phyloP scores from a whole-genome alignment of 192 early-diverging fungal genomes.

The Phycomyces blakesleeanus region DNA sequence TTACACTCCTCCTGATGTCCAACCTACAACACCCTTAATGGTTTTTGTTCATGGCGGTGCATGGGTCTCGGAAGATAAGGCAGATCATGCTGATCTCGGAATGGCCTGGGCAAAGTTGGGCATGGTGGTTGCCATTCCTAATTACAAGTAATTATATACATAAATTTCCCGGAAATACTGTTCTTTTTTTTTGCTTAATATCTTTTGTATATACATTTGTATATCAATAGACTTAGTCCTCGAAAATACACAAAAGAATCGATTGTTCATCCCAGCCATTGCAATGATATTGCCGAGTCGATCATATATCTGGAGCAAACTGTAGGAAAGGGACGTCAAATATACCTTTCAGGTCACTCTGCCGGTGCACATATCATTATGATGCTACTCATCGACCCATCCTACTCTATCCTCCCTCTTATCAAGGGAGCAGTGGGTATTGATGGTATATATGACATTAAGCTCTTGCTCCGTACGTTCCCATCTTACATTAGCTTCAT shows the following conservation, averaged over 20 bases:
- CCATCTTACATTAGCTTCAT: slow-evolving; percentile 75
- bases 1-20: slow-evolving; percentile 43
- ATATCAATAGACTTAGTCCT: slow-evolving; percentile 18
- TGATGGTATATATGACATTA: slow-evolving; percentile 84
- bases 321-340: slow-evolving; percentile 4
- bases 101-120: slow-evolving; percentile 42
- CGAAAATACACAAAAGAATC: slow-evolving; percentile 23
- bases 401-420: slow-evolving; percentile 19
- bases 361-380: slow-evolving; percentile 73
- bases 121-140: slow-evolving; percentile 64
- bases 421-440: slow-evolving; percentile 68
- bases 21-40: slow-evolving; percentile 42
- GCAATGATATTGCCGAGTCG: slow-evolving; percentile 57
- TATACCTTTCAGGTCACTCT: slow-evolving; percentile 71
- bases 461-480: slow-evolving; percentile 53
- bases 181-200: not conserved
- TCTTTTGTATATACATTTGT: too few species aligned
- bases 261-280: slow-evolving; percentile 65
- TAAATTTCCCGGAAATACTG: not conserved
- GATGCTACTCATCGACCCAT: slow-evolving; percentile 55
- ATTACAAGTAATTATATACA: slow-evolving; percentile 59
- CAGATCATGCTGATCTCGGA: slow-evolving; percentile 49
- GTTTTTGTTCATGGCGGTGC: slow-evolving; percentile 85
- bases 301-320: slow-evolving; percentile 46
- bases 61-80: slow-evolving; percentile 79